A percentile compares a stretch with the other conserved stretches of the same genome.
phyloP scores from a whole-genome alignment of 2,329 filamentous ascomycete species.

The Pseudogymnoascus destructans region DNA sequence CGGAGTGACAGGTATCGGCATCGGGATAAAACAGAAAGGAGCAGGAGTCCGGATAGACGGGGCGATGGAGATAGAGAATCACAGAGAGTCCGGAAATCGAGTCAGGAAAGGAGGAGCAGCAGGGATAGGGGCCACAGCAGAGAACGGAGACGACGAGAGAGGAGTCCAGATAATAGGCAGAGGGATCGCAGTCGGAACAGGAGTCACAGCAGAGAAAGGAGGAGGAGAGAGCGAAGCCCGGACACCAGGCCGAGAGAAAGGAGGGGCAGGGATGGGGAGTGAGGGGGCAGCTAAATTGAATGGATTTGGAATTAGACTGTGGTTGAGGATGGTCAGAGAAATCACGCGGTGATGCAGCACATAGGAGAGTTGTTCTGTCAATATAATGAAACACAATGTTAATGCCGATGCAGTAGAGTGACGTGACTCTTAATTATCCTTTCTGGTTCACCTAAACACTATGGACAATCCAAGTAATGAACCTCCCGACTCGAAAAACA shows the following conservation, averaged over 20 bases:
- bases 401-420: too few relatives aligned
- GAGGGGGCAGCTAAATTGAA: not conserved
- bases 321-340: not conserved
- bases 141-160: conserved; percentile 15
- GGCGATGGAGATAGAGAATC: conserved; percentile 8
- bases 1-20: conserved; percentile 18
- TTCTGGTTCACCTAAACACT: too few relatives aligned
- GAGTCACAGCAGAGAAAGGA: not conserved
- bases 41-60: conserved; percentile 20
- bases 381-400: not conserved
- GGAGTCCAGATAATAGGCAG: not conserved
- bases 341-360: not conserved
- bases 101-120: conserved; percentile 21
- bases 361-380: not conserved
- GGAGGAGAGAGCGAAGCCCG: not conserved
- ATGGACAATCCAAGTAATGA: too few relatives aligned
- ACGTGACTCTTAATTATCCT: too few relatives aligned
- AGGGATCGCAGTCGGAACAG: not conserved
- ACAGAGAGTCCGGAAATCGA: conserved; percentile 13
- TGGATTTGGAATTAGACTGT: too few relatives aligned
- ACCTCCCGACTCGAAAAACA: too few relatives aligned
- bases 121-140: conserved; percentile 23
- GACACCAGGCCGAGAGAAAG: not conserved
- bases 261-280: not conserved
- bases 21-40: conserved; percentile 20